A percentile compares a stretch with the other conserved stretches of the same genome.
Evolutionary conservation across 495 filamentous ascomycete species (phyloP).

Genomic region (Talaromyces borbonicus): DNA sequence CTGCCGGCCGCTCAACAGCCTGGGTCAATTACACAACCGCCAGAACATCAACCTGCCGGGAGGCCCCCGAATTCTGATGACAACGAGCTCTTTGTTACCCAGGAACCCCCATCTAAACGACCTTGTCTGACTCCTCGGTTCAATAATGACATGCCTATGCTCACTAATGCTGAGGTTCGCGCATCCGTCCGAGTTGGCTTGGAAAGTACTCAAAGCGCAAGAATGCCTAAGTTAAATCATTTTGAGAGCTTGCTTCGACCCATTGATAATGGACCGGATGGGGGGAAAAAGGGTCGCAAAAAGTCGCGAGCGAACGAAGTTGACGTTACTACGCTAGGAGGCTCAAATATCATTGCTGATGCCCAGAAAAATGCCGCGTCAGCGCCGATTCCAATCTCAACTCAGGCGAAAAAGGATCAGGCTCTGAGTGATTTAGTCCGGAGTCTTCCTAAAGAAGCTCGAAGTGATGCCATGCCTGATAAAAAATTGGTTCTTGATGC

Average conservation of each 20-base stretch:
- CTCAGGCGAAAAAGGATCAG: slow-evolving; percentile 9
- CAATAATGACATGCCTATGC: too few species aligned
- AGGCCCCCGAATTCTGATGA: background rate
- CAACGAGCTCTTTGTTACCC: slow-evolving; percentile 2
- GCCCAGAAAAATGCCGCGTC: slow-evolving; percentile 12
- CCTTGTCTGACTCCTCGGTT: background rate
- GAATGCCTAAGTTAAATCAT: background rate
- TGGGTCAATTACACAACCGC: background rate
- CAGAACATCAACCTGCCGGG: background rate
- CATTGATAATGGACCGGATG: too few species aligned
- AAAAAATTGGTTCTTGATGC: slow-evolving; percentile 18
- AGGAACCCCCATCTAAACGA: background rate
- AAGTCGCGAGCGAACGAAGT: background rate
- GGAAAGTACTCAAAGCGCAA: background rate
- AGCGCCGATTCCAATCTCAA: slow-evolving; percentile 5
- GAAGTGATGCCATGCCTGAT: slow-evolving; percentile 10
- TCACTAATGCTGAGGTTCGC: background rate
- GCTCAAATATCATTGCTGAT: slow-evolving; percentile 11
- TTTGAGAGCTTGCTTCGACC: background rate
- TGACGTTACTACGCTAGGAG: slow-evolving; percentile 5
- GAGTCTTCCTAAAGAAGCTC: slow-evolving; percentile 12
- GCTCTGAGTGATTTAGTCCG: slow-evolving; percentile 17
- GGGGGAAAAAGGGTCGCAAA: background rate
- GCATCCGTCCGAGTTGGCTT: background rate
- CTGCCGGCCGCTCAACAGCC: background rate